Conservation (phyloP, 208 protist species). For the Acanthamoeba royreba region DNA sequence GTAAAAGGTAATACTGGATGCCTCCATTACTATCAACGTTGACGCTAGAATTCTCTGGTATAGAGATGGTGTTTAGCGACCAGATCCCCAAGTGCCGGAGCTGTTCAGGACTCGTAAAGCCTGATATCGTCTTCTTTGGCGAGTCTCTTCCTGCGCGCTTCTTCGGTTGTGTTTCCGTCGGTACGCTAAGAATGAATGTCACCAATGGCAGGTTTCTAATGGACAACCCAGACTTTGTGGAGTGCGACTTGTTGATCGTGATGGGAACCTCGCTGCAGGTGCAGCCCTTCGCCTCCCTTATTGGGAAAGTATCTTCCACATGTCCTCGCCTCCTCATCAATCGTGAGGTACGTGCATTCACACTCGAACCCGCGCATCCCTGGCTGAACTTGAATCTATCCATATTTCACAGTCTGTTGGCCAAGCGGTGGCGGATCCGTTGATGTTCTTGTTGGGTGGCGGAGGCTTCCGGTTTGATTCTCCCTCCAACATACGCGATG, state of each 20-base stretch:
- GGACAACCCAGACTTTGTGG: background rate
- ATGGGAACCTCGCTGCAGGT: conserved; percentile 78
- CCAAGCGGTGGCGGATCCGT: background rate
- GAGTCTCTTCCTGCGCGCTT: conserved; percentile 63
- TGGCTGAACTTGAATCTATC: background rate
- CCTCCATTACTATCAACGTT: background rate
- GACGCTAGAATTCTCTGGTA: background rate
- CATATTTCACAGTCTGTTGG: background rate
- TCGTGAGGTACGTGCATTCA: conserved; percentile 46
- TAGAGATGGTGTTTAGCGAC: conserved; percentile 47
- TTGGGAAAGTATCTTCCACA: background rate
- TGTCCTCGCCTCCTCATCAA: conserved; percentile 75
- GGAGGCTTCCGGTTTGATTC: background rate
- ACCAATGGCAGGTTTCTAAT: background rate
- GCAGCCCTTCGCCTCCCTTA: conserved; percentile 61
- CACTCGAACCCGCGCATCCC: background rate
- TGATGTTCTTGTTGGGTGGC: background rate
- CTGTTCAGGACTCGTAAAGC: conserved; percentile 66
- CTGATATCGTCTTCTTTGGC: conserved; percentile 77
- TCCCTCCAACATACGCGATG: background rate
- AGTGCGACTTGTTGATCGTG: conserved; percentile 69
- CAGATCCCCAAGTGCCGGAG: conserved; percentile 41
- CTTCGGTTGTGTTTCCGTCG: background rate
- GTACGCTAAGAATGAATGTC: background rate
- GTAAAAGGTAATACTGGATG: conserved; percentile 28